phyloP scores from a whole-genome alignment of 352 stramenopile genomes.

The Discostella stelligera region DNA sequence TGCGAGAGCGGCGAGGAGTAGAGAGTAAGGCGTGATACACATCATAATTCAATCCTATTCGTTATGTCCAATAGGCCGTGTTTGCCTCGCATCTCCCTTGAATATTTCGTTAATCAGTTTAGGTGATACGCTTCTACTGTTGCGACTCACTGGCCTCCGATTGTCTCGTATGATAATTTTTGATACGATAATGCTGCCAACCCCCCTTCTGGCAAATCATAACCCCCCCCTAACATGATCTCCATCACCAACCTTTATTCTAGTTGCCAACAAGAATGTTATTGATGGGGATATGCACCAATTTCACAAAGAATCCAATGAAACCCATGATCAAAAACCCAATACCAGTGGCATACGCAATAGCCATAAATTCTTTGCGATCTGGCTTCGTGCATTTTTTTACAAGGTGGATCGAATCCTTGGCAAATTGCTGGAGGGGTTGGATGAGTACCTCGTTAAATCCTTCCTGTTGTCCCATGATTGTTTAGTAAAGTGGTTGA shows the following conservation, averaged over 20 bases:
- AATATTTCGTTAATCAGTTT: slow-evolving; percentile 4
- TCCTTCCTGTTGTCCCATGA: slow-evolving; percentile 80
- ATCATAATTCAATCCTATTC: no score
- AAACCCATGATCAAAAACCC: slow-evolving; percentile 98
- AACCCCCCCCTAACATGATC: not conserved
- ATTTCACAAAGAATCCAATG: slow-evolving; percentile 99
- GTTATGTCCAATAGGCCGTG: slow-evolving; percentile 14
- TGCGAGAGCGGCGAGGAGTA: no score
- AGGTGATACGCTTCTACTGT: no score
- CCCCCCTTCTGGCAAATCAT: not conserved
- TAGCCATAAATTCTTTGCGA: slow-evolving; percentile 97
- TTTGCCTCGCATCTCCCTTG: slow-evolving; percentile 6
- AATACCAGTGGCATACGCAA: slow-evolving; percentile 92
- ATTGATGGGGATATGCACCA: slow-evolving; percentile 99
- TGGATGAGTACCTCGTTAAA: slow-evolving; percentile 90
- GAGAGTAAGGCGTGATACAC: no score
- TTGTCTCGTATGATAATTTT: not conserved
- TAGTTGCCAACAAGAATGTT: slow-evolving; percentile 50
- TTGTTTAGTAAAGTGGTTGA: slow-evolving; percentile 5
- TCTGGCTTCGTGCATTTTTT: slow-evolving; percentile 99
- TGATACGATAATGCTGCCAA: slow-evolving; percentile 1
- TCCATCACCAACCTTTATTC: not conserved
- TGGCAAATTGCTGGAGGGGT: slow-evolving; percentile 80
- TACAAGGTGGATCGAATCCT: slow-evolving; percentile 99
- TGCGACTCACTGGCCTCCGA: not conserved